Conservation (phyloP, 192 early-diverging fungal species). For the Irineochytrium annulatum region DNA sequence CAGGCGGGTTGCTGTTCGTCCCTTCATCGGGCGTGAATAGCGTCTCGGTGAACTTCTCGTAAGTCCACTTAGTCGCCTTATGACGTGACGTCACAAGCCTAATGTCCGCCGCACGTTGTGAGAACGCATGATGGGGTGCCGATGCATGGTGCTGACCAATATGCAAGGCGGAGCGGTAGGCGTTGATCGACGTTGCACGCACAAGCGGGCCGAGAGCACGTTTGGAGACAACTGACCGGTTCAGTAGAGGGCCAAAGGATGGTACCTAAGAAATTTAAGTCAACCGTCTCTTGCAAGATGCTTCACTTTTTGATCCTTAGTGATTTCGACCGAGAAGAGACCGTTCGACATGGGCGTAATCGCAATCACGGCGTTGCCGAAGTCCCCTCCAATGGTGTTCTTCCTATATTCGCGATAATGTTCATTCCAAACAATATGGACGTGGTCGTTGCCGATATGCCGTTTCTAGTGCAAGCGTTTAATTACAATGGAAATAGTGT, state of each 20-base stretch:
- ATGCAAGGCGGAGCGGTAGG: conserved; percentile 37
- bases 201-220: conserved; percentile 71
- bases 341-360: conserved; percentile 76
- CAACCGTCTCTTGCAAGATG: conserved; percentile 7
- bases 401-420: conserved; percentile 79
- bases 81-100: conserved; percentile 52
- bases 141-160: conserved; percentile 24
- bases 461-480: conserved; percentile 66
- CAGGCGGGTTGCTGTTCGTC: too few species aligned
- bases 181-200: conserved; percentile 77
- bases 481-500: neutral
- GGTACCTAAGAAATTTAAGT: conserved; percentile 42
- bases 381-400: conserved; percentile 93
- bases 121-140: conserved; percentile 50
- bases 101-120: conserved; percentile 56
- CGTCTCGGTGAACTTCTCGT: conserved; percentile 35
- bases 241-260: conserved; percentile 81
- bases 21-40: conserved; percentile 20
- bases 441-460: conserved; percentile 98
- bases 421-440: conserved; percentile 98
- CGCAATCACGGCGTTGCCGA: conserved; percentile 93
- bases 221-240: conserved; percentile 74
- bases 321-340: conserved; percentile 54
- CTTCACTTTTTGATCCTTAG: conserved; percentile 54
- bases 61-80: conserved; percentile 52